phyloP scores from a whole-genome alignment of 2,329 filamentous ascomycete species.

The Colletotrichum sp. region DNA sequence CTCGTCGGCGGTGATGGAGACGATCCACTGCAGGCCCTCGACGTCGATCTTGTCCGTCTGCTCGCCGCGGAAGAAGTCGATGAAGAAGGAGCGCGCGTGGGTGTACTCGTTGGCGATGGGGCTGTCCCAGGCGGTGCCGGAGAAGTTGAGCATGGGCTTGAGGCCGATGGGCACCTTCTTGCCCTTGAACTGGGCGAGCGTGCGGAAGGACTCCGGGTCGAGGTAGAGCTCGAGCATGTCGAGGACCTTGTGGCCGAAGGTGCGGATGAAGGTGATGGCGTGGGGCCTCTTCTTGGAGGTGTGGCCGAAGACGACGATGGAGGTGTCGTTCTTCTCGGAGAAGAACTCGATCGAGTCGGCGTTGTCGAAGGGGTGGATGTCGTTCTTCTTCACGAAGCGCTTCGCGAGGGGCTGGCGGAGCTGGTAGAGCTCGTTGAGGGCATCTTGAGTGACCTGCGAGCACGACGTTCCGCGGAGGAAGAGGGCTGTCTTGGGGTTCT shows the following conservation, averaged over 20 bases:
- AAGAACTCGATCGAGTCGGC: conserved; percentile 90
- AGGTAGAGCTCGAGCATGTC: conserved; percentile 95
- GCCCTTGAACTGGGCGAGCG: conserved; percentile 77
- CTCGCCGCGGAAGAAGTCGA: conserved; percentile 87
- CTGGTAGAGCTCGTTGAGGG: conserved; percentile 82
- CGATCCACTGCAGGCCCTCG: conserved; percentile 89
- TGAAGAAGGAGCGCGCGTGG: conserved; percentile 83
- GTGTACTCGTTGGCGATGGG: conserved; percentile 81
- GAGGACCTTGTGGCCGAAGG: conserved; percentile 85
- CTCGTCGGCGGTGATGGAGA: conserved; percentile 81
- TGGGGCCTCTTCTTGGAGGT: conserved; percentile 97
- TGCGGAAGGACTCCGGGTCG: conserved; percentile 74
- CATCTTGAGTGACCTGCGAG: conserved; percentile 82
- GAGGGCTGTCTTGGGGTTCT: conserved; percentile 89
- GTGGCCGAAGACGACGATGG: conserved; percentile 81
- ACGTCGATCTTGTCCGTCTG: conserved; percentile 86
- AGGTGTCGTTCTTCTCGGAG: conserved; percentile 93
- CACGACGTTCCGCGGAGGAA: conserved; percentile 89
- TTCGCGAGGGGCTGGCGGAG: conserved; percentile 85
- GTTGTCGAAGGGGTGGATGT: conserved; percentile 93
- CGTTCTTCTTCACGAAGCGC: conserved; percentile 97
- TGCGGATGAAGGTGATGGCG: conserved; percentile 80
- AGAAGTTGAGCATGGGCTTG: conserved; percentile 90
- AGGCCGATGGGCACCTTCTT: conserved; percentile 79
- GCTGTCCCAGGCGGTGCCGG: conserved; percentile 86